These are phyloP conservation scores for Jaapia argillacea DNA, from an alignment of 768 basidiomycete genomes.

Conservation along the genomic window DNA sequence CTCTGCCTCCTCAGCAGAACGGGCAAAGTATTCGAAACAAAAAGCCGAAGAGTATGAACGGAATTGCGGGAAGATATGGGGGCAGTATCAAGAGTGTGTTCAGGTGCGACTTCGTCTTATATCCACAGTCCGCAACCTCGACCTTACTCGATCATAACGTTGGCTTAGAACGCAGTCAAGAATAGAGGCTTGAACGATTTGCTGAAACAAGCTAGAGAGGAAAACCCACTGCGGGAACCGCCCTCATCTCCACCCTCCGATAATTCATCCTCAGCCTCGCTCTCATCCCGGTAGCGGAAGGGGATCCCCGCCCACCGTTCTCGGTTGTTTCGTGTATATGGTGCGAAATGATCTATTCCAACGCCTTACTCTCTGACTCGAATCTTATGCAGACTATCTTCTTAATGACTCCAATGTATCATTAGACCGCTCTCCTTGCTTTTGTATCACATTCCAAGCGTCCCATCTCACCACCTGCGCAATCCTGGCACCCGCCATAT, in stretches of 20 bases:
- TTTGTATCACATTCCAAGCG: too few relatives aligned
- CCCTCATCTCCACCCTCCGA: neutral
- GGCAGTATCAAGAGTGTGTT: slow-evolving; percentile 70
- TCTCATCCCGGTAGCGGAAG: neutral
- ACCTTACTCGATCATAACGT: neutral
- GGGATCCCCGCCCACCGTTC: neutral
- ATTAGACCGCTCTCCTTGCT: too few relatives aligned
- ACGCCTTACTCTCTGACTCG: too few relatives aligned
- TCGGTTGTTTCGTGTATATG: too few relatives aligned
- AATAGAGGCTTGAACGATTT: slow-evolving; percentile 69
- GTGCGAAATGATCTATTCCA: too few relatives aligned
- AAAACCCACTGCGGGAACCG: slow-evolving; percentile 40
- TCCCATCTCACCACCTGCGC: too few relatives aligned
- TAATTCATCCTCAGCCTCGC: neutral
- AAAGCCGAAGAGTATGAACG: slow-evolving; percentile 86
- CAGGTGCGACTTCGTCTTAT: slow-evolving; percentile 42
- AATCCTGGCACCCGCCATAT: too few relatives aligned
- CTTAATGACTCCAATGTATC: too few relatives aligned
- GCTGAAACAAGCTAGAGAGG: slow-evolving; percentile 69
- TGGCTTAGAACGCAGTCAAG: slow-evolving; percentile 60
- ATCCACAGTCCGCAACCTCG: neutral
- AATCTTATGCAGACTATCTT: too few relatives aligned
- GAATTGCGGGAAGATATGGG: slow-evolving; percentile 80
- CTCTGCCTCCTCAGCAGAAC: slow-evolving; percentile 28
- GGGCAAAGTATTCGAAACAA: slow-evolving; percentile 52